Evolutionary conservation across 2,329 filamentous ascomycete genomes (phyloP).

Genomic region (Tricladium varicosporioides): DNA sequence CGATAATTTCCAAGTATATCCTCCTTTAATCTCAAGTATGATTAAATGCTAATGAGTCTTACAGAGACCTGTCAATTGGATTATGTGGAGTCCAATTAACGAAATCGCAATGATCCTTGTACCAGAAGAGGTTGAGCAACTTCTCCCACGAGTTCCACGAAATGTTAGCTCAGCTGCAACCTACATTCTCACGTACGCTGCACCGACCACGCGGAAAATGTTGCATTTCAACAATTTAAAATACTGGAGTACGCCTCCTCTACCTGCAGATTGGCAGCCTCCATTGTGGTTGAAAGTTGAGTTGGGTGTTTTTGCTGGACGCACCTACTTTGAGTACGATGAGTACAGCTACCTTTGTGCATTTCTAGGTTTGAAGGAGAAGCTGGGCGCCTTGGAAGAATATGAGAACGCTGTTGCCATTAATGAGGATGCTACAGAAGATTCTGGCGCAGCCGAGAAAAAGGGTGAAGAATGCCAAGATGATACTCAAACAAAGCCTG

Average conservation of each 20-base stretch:
- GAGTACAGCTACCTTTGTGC: constrained; percentile 43
- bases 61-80: constrained; percentile 55
- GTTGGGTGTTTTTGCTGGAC: constrained; percentile 58
- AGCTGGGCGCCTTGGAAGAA: constrained; percentile 2
- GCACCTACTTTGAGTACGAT: constrained; percentile 55
- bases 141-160: constrained; percentile 51
- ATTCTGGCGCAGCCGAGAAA: neutral
- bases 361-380: constrained; percentile 17
- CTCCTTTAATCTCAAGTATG: no score
- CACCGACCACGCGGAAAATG: constrained; percentile 61
- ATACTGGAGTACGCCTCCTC: constrained; percentile 50
- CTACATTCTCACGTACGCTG: constrained; percentile 55
- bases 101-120: constrained; percentile 55
- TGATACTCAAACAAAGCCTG: neutral
- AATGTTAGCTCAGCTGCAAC: constrained; percentile 22
- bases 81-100: constrained; percentile 51
- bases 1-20: constrained; percentile 41
- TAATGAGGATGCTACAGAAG: constrained; percentile 1
- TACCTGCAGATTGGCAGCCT: constrained; percentile 40
- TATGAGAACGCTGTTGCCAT: constrained; percentile 1
- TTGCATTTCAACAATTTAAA: constrained; percentile 52
- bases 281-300: constrained; percentile 56
- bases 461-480: neutral
- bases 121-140: constrained; percentile 59
- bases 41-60: constrained; percentile 8